Conservation (phyloP, 169 alveolate species). For the Plasmodium vinckei region DNA sequence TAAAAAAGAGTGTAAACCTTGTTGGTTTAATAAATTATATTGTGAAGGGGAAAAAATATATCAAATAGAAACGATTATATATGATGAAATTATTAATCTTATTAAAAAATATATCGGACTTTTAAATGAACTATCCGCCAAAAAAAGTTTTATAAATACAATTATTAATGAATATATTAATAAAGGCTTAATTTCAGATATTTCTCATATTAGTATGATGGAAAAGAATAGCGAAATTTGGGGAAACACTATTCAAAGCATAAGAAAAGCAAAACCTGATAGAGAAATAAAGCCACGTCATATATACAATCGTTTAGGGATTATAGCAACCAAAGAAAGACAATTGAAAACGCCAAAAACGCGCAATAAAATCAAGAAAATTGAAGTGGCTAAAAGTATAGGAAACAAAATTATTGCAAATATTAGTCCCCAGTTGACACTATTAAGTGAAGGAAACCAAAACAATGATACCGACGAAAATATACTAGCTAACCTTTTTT, state of each 20-base stretch:
- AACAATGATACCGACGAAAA: constrained; percentile 23
- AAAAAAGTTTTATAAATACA: constrained; percentile 23
- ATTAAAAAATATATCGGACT: background rate
- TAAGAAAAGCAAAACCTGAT: background rate
- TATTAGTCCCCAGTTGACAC: no score
- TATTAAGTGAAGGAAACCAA: background rate
- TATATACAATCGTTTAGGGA: constrained; percentile 11
- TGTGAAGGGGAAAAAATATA: constrained; percentile 86
- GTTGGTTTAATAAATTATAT: constrained; percentile 79
- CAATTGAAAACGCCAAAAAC: background rate
- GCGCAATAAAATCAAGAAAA: background rate
- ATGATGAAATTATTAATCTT: background rate
- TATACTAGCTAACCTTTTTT: constrained; percentile 19
- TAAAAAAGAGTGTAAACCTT: constrained; percentile 83
- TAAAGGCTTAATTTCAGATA: background rate
- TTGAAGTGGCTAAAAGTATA: constrained; percentile 5
- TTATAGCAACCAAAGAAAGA: background rate
- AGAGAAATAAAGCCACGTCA: background rate
- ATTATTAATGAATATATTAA: constrained; percentile 11
- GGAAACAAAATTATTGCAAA: background rate
- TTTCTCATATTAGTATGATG: background rate
- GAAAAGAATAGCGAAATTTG: background rate
- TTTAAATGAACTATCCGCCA: background rate
- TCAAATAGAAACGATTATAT: constrained; percentile 18
- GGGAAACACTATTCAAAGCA: background rate